Evolutionary conservation across 441 rosid species (phyloP), one percentile per base, ranked within the genome.

Genomic region (Euphorbia schlechtendalii): DNA sequence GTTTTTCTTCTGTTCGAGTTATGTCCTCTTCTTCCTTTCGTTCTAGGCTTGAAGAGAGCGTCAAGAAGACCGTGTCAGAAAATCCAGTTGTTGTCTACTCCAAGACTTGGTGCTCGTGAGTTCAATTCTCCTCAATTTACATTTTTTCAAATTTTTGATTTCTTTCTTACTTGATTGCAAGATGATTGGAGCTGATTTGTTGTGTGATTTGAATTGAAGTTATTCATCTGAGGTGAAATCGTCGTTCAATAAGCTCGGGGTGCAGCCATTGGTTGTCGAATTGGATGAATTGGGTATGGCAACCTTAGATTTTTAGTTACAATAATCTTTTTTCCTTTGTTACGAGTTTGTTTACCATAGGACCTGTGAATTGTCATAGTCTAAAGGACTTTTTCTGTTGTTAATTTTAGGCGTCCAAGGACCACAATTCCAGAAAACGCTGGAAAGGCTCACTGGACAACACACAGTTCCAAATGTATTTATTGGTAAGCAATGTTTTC

Each of bases 41-140:
- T 17, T 82, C 97, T 59, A 82, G 96, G 81, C 89, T 93, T 51
- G 95, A 90, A 79, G 97, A 83, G 64, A 77, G 63, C 38, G 78
- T 93, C 22, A 88, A 74, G 80, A 88, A 74, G 77, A 88, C 92
- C 0, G 85, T 90, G n/a, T 63, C 62, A 56, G 85, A 85, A 38
- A 86, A 93, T 72, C 81, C 84, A 30, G 97, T 86, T 49, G 98
- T 93, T 45, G 86, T 93, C 63, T 93, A 93, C 84, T 93, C 98
- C 69, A 93, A 90, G 76, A 71, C 78, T 68, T 93, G 98, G 98
- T 93, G 98, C 86, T 87, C 97, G 97, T 93, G 77, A 56, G 98
- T 92, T 61, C 64, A 54, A 59, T 53, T 71, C 63, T 69, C 63
- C 43, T 54, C n/a, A 12, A 18, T 38, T 48, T 52, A 61, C 32